Percentiles rank a stretch among this genome's conserved stretches.
Conservation (phyloP, 306 rosid species). For the Adenanthera pavonina region DNA sequence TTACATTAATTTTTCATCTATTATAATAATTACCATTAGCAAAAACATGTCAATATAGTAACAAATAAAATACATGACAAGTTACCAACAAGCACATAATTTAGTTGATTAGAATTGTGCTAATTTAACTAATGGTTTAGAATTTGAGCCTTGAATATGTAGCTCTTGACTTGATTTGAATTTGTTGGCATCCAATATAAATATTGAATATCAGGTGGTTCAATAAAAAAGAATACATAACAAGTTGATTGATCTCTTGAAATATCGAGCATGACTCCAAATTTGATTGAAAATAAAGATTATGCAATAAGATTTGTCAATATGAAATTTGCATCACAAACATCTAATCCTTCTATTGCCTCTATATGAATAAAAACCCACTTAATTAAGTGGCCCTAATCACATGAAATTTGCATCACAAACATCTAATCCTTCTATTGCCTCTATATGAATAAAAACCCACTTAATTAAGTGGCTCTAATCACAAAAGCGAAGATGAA, state of each 20-base stretch:
- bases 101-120: no score
- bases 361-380: slow-evolving; percentile 1
- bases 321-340: neutral
- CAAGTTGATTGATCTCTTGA: neutral
- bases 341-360: slow-evolving; percentile 4
- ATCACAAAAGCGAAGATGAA: neutral
- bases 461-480: neutral
- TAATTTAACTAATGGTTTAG: no score
- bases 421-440: slow-evolving; percentile 3
- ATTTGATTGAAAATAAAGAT: neutral
- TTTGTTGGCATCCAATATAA: neutral
- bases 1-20: no score
- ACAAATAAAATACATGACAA: no score
- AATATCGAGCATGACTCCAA: neutral
- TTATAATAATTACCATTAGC: no score
- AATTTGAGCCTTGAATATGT: neutral
- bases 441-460: slow-evolving; percentile 5
- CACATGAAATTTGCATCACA: neutral
- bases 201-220: neutral
- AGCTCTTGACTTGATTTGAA: neutral
- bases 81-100: no score
- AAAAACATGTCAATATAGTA: no score
- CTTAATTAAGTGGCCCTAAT: neutral
- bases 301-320: neutral
- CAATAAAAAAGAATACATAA: neutral